phyloP scores from a whole-genome alignment of 2,329 filamentous ascomycete genomes.

The Simplicillium aogashimaense region DNA sequence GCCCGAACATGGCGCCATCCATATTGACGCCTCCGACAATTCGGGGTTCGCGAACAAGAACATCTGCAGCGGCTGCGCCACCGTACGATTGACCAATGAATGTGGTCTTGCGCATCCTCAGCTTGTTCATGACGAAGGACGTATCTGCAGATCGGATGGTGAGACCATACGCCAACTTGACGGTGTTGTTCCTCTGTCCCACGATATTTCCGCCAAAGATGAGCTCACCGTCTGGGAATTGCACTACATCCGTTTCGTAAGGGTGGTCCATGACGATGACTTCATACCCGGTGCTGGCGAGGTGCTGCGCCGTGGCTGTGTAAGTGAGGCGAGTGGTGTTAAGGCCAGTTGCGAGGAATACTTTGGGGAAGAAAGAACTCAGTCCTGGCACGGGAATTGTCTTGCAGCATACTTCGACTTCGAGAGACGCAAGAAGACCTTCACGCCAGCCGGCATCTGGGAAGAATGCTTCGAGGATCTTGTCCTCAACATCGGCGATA shows the following conservation, averaged over 20 bases:
- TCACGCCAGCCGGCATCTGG: slow-evolving; percentile 9
- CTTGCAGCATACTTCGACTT: slow-evolving; percentile 14
- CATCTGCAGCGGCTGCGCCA: slow-evolving; percentile 20
- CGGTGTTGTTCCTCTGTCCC: slow-evolving; percentile 5
- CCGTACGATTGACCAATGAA: slow-evolving; percentile 23
- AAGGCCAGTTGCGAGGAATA: slow-evolving; percentile 11
- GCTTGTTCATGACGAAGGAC: slow-evolving; percentile 17
- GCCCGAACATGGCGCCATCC: slow-evolving; percentile 22
- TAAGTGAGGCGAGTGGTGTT: slow-evolving; percentile 23
- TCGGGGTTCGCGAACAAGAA: slow-evolving; percentile 17
- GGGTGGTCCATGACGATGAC: slow-evolving; percentile 35
- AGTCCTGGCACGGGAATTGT: not conserved
- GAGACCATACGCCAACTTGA: slow-evolving; percentile 9
- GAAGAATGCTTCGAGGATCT: slow-evolving; percentile 9
- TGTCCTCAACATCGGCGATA: slow-evolving; percentile 11
- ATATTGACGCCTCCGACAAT: slow-evolving; percentile 24
- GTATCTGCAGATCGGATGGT: slow-evolving; percentile 15
- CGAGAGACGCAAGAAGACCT: slow-evolving; percentile 8
- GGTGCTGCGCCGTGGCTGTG: slow-evolving; percentile 23
- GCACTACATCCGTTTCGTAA: slow-evolving; percentile 28
- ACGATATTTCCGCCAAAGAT: slow-evolving; percentile 14
- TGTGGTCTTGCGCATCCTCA: slow-evolving; percentile 12
- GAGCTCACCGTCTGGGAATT: slow-evolving; percentile 24
- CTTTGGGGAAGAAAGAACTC: slow-evolving; percentile 5
- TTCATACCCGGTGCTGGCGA: slow-evolving; percentile 28